A percentile compares a stretch with the other conserved stretches of the same genome.
phyloP scores from a whole-genome alignment of 257 asterid genomes.

The Nicotiana attenuata region DNA sequence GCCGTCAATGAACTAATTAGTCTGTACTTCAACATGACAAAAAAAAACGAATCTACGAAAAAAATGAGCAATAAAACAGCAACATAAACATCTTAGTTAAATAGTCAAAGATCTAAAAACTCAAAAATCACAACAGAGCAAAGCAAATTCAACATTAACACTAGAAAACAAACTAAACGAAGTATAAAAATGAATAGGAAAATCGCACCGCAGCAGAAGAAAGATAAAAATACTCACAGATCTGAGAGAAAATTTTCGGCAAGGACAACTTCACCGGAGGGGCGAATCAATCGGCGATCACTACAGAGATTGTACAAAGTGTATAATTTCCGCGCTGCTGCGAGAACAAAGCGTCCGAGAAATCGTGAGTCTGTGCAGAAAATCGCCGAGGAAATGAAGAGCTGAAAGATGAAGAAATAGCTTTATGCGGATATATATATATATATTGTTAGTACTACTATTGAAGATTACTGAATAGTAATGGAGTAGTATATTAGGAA shows the following conservation, averaged over 20 bases:
- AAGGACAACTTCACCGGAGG: slow-evolving; percentile 25
- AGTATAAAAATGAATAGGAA: not conserved
- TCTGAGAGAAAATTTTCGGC: slow-evolving; percentile 23
- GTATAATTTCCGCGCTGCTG: not conserved
- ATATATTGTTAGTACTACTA: not conserved
- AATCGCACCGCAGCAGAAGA: not conserved
- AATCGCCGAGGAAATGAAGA: not conserved
- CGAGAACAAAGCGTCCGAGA: not conserved
- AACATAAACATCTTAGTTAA: not conserved
- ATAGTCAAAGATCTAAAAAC: slow-evolving; percentile 2
- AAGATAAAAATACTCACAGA: slow-evolving; percentile 20
- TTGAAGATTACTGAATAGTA: not conserved
- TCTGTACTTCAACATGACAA: not conserved
- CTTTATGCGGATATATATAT: not conserved
- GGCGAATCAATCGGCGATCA: slow-evolving; percentile 18
- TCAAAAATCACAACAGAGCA: not conserved
- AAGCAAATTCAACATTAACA: not conserved
- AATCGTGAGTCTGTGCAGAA: not conserved
- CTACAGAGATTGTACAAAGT: not conserved
- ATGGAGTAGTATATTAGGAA: not conserved
- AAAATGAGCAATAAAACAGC: not conserved
- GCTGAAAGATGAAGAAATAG: not conserved
- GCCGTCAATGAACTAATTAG: not conserved
- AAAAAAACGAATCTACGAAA: not conserved
- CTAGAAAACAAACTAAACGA: not conserved